Evolutionary conservation across 179 eudicot species (phyloP).

Genomic region (Silene noctiflora): DNA sequence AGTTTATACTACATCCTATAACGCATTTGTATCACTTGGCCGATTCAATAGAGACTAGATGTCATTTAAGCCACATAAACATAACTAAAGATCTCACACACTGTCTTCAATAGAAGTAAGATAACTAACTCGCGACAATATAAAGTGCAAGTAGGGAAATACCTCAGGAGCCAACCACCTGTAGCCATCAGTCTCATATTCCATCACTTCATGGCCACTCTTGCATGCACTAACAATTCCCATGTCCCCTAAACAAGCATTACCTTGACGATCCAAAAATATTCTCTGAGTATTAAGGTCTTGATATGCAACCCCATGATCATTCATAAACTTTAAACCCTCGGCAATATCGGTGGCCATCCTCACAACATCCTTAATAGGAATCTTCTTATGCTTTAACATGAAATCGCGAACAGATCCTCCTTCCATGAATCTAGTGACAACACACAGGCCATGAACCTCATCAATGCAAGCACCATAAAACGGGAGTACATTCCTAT

Average conservation of each 20-base stretch:
- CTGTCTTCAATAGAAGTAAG: background rate
- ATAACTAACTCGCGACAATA: background rate
- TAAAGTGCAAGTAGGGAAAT: constrained; percentile 3
- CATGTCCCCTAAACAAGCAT: constrained; percentile 93
- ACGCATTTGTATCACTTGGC: background rate
- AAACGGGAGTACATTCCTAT: constrained; percentile 73
- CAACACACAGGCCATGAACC: constrained; percentile 72
- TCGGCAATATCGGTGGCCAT: constrained; percentile 80
- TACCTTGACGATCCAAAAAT: constrained; percentile 73
- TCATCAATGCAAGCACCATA: constrained; percentile 79
- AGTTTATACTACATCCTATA: background rate
- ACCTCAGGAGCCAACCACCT: constrained; percentile 99
- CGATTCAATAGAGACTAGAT: background rate
- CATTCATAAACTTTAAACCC: constrained; percentile 85
- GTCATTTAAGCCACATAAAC: background rate
- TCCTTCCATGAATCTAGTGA: constrained; percentile 85
- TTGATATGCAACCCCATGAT: constrained; percentile 77
- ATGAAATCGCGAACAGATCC: constrained; percentile 79
- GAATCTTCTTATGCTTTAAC: constrained; percentile 74
- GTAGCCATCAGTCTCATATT: constrained; percentile 95
- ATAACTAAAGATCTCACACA: background rate
- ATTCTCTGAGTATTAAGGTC: constrained; percentile 86
- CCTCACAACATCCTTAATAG: constrained; percentile 63
- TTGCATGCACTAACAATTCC: constrained; percentile 86
- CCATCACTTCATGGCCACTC: constrained; percentile 75